Base-by-base conservation (phyloP, 176 grass and related monocot genomes). In the Musa troglodytarum region DNA sequence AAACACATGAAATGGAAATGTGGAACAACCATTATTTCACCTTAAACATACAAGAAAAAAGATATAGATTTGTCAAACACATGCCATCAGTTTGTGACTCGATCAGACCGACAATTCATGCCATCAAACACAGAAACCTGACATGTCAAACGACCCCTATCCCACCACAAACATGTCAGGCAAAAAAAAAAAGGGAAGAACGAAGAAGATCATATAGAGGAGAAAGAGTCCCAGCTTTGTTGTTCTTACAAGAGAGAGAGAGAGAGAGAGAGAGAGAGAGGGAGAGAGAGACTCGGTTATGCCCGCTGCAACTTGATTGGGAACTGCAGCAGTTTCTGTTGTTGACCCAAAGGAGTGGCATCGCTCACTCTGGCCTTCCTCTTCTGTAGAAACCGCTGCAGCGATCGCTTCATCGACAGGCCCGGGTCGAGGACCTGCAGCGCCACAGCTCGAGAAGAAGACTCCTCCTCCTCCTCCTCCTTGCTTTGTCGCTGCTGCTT, bases 301-400 rank as follows among this genome's bases (percentile, higher is more conserved):
- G 57, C 0, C 15, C 21, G 57, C 17, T 61, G 6, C 14, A 61
- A 8, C 19, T 61, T 19, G 6, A 61, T 20, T 61, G 57, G 57
- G 57, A 61, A 61, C 57, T 21, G n/a, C 17, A 61, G 9, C 4
- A 61, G 16, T 19, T 61, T n/a, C 17, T 3, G 57, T 3, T 21
- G 17, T 61, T 20, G 57, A 61, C 6, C 6, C 49, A 22, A 70
- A 50, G 68, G 49, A 70, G 68, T 3, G 1, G 19, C 15, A 2
- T 70, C 43, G 11, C 20, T 8, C 19, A 70, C 21, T 50, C 68
- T 70, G 1, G 17, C 68, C 7, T 51, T 70, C 49, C 68, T 70
- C 68, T 70, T 70, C 68, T 70, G 43, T 49, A 70, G 49, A 70
- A 70, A 70, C 68, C 8, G 34, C 68, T 50, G 68, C 68, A 70